phyloP scores from a whole-genome alignment of 2,329 filamentous ascomycete genomes.

The Penicillium fuscoglaucum region DNA sequence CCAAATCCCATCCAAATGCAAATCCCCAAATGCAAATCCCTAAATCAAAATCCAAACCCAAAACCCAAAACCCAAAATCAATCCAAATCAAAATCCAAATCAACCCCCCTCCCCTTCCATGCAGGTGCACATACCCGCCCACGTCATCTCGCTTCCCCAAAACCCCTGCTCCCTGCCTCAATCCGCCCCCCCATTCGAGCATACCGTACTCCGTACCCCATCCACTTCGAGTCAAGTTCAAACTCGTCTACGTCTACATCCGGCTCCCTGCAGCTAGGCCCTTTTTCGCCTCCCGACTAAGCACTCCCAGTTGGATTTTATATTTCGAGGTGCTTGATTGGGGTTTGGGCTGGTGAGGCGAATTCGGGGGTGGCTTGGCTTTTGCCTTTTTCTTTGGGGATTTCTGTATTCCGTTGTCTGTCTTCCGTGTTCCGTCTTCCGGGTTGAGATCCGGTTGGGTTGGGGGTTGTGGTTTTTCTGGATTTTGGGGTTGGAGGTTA shows the following conservation, averaged over 20 bases:
- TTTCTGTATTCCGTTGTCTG: too few species aligned
- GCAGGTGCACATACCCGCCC: constrained; percentile 1
- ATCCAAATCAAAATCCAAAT: too few species aligned
- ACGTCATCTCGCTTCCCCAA: background rate
- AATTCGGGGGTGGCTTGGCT: background rate
- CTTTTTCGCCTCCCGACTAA: background rate
- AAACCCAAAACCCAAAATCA: too few species aligned
- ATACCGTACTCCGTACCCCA: background rate
- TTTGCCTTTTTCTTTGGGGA: too few species aligned
- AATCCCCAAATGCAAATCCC: background rate
- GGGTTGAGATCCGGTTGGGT: too few species aligned
- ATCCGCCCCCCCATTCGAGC: background rate
- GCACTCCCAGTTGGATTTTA: background rate
- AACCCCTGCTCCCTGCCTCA: background rate
- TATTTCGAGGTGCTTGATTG: background rate
- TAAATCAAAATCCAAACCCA: too few species aligned
- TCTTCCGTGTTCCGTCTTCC: too few species aligned
- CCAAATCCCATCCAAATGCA: background rate
- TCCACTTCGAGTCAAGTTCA: background rate
- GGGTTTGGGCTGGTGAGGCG: background rate
- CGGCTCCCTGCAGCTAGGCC: background rate
- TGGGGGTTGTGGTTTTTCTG: too few species aligned
- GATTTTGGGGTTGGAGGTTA: background rate
- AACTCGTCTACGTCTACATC: background rate
- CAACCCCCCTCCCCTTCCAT: background rate